Evolutionary conservation across 1,284 basidiomycete species (phyloP), one percentile per base, ranked within the genome.

Genomic region (Wolfiporia cocos): DNA sequence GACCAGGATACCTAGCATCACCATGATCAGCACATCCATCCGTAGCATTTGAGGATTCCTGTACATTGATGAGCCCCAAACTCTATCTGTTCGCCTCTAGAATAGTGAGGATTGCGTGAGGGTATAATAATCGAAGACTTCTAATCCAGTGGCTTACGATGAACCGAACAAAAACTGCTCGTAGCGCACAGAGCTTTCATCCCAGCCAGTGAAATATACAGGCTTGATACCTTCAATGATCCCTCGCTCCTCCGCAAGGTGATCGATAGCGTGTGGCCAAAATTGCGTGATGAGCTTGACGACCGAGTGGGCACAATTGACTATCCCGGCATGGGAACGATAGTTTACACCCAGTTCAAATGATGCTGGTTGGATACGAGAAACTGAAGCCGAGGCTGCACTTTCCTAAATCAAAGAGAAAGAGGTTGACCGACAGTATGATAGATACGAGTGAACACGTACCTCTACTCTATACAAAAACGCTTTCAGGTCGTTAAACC

Each of bases 401-500:
- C 20, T 45, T 4, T 41, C 31, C 39, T 44, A 23, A 36, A 11
- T 34, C 9, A 14, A 7, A n/a, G 31, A 18, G 24, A 31, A 30
- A 9, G 9, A 22, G 14, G 20, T 10, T 20, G 26, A 34, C 22
- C 15, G 38, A n/a, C 15, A 30, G 41, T 31, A 20, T 11, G n/a
- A n/a, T n/a, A n/a, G n/a, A n/a, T n/a, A n/a, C n/a, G n/a, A n/a
- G 22, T 15, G 24, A 7, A 39, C 20, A 36, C 59, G 20, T 42
- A 77, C 82, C 64, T 86, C 78, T 0, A 76, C 56, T 19, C 74
- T 68, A 44, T 74, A 74, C 20, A 86, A 50, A 51, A 82, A 81
- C 0, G 82, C 71, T 49, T 81, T 87, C 42, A 88, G 55, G 33
- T 86, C 84, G 47, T 82, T 65, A 57, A 88, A 88, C 11, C 78